Percentiles rank a stretch among this genome's conserved stretches.
Evolutionary conservation across 192 early-diverging fungal genomes (phyloP).

Genomic region (Coemansia sp.): DNA sequence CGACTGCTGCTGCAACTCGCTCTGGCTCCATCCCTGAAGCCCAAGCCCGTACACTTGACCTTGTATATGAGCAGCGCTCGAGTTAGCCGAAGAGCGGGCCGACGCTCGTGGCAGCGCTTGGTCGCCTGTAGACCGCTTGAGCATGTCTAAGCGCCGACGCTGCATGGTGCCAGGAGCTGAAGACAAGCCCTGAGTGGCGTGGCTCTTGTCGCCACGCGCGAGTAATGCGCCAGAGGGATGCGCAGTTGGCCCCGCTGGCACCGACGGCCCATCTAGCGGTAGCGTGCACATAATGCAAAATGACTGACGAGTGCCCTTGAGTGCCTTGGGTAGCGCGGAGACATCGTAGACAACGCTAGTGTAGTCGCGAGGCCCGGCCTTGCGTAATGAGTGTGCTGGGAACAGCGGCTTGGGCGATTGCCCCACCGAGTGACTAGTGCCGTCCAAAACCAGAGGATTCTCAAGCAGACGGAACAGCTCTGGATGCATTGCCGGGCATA

Average conservation of each 20-base stretch:
- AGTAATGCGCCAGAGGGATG: not conserved
- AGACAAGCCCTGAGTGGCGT: not conserved
- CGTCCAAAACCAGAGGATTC: conserved; percentile 42
- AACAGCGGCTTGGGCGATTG: conserved; percentile 38
- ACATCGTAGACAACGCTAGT: conserved; percentile 34
- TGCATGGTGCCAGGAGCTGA: conserved; percentile 2
- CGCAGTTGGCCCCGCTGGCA: not conserved
- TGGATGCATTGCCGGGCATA: conserved; percentile 44
- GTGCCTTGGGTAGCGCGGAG: conserved; percentile 34
- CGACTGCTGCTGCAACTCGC: conserved; percentile 2
- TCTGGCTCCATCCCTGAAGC: conserved; percentile 28
- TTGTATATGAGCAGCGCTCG: conserved; percentile 5
- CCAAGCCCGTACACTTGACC: conserved; percentile 32
- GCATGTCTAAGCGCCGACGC: conserved; percentile 30
- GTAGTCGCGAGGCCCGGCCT: conserved; percentile 4
- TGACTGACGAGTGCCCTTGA: conserved; percentile 49
- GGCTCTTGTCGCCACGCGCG: not conserved
- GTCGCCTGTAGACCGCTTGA: conserved; percentile 24
- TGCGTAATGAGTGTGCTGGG: conserved; percentile 28
- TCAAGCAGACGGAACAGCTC: conserved; percentile 40
- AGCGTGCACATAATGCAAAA: conserved; percentile 51
- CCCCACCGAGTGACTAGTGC: not conserved
- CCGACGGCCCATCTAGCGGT: conserved; percentile 9
- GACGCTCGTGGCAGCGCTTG: conserved; percentile 24
- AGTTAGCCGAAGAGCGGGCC: conserved; percentile 12